Percentiles rank a stretch among this genome's conserved stretches.
These are phyloP conservation scores for Lactifluus echinatus DNA, from an alignment of 768 basidiomycete species.

Conservation along the genomic window DNA sequence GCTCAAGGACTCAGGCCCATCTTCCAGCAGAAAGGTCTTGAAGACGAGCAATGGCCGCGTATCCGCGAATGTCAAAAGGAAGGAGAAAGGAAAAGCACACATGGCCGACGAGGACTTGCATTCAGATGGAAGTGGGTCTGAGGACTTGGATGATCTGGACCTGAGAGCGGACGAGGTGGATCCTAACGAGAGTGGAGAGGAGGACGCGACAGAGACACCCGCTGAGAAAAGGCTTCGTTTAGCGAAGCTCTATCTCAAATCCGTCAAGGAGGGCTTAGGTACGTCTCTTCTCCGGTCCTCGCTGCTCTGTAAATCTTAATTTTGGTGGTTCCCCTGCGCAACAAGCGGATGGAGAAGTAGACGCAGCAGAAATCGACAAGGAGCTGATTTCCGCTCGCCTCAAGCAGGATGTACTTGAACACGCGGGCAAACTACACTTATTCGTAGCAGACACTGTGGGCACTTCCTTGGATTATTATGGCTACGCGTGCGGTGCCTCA, in stretches of 20 bases:
- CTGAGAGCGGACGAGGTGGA: slow-evolving; percentile 48
- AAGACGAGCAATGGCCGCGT: slow-evolving; percentile 24
- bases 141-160: slow-evolving; percentile 67
- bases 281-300: slow-evolving; percentile 21
- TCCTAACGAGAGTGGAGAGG: slow-evolving; percentile 61
- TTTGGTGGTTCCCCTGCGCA: neutral
- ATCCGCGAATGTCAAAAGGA: slow-evolving; percentile 19
- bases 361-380: slow-evolving; percentile 92
- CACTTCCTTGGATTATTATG: slow-evolving; percentile 13
- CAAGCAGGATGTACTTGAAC: slow-evolving; percentile 85
- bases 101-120: slow-evolving; percentile 53
- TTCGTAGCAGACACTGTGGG: slow-evolving; percentile 69
- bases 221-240: slow-evolving; percentile 88
- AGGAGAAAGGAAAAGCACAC: slow-evolving; percentile 24
- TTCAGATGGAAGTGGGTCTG: slow-evolving; percentile 45
- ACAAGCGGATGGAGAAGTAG: slow-evolving; percentile 79
- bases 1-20: slow-evolving; percentile 27
- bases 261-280: slow-evolving; percentile 67
- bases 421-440: slow-evolving; percentile 79
- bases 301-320: neutral
- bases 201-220: slow-evolving; percentile 83
- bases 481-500: neutral
- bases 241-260: slow-evolving; percentile 84
- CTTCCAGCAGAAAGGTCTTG: slow-evolving; percentile 23
- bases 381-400: slow-evolving; percentile 86